Conservation (phyloP, 495 filamentous ascomycete species). For the Wilcoxina mikolae region DNA sequence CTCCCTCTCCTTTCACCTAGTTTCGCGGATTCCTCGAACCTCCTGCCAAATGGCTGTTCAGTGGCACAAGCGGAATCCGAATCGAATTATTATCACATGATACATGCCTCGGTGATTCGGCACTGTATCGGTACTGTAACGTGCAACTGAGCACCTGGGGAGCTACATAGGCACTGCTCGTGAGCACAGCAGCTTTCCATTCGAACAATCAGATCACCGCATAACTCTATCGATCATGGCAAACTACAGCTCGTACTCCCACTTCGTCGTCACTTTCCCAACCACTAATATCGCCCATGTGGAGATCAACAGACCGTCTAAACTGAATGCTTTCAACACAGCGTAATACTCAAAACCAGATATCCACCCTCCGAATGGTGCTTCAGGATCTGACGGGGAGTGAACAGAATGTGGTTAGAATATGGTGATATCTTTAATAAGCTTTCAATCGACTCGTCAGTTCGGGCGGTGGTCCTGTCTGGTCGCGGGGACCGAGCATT, state of each 20-base stretch:
- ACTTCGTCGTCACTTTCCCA: slow-evolving; percentile 68
- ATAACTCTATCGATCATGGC: background rate
- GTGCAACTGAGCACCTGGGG: too few species aligned
- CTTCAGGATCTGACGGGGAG: too few species aligned
- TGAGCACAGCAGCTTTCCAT: too few species aligned
- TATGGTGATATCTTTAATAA: slow-evolving; percentile 54
- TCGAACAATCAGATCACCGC: too few species aligned
- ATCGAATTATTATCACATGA: too few species aligned
- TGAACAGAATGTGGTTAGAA: slow-evolving; percentile 70
- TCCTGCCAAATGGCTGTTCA: too few species aligned
- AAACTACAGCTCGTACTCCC: slow-evolving; percentile 34
- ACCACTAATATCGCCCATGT: slow-evolving; percentile 68
- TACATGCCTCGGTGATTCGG: too few species aligned
- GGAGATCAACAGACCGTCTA: slow-evolving; percentile 78
- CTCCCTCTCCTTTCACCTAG: too few species aligned
- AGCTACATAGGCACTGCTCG: too few species aligned
- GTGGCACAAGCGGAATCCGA: too few species aligned
- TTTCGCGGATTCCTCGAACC: too few species aligned
- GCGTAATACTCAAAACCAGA: slow-evolving; percentile 35
- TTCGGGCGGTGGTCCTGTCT: slow-evolving; percentile 68
- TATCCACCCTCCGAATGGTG: background rate
- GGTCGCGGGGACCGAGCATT: slow-evolving; percentile 75
- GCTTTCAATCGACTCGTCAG: slow-evolving; percentile 55
- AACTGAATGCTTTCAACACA: slow-evolving; percentile 82
- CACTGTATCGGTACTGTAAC: too few species aligned